Percentiles rank a stretch among this genome's conserved stretches.
These are phyloP conservation scores for Chondrostereum purpureum DNA, from an alignment of 1,284 basidiomycete genomes.

Conservation along the genomic window DNA sequence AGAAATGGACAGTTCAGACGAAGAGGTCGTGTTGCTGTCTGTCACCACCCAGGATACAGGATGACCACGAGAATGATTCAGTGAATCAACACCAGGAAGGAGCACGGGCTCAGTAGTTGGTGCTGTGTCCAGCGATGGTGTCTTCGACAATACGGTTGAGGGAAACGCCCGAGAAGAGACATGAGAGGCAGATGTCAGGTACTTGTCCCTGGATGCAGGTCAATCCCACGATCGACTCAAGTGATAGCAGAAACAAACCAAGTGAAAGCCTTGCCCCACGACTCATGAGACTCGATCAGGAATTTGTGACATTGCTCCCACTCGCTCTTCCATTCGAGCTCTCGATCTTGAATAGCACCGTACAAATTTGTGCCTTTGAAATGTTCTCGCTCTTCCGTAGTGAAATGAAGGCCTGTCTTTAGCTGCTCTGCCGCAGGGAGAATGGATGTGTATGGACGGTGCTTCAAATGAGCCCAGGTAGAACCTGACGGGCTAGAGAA, in stretches of 20 bases:
- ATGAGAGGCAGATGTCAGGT: conserved; percentile 66
- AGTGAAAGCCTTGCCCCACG: conserved; percentile 49
- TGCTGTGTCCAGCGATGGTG: conserved; percentile 45
- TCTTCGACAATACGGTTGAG: conserved; percentile 60
- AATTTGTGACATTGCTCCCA: conserved; percentile 44
- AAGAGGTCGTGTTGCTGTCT: conserved; percentile 21
- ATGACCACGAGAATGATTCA: conserved; percentile 73
- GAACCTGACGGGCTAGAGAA: conserved; percentile 16
- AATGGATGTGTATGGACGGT: conserved; percentile 59
- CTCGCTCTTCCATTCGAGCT: conserved; percentile 52
- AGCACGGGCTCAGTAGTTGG: conserved; percentile 67
- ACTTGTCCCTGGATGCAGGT: conserved; percentile 53
- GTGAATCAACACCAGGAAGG: conserved; percentile 76
- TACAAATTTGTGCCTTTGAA: conserved; percentile 75
- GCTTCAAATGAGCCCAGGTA: conserved; percentile 18
- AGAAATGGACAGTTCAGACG: conserved; percentile 19
- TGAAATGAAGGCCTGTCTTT: conserved; percentile 75
- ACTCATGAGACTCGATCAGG: conserved; percentile 28
- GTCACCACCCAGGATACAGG: conserved; percentile 76
- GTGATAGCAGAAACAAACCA: conserved; percentile 40
- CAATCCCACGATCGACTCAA: neutral
- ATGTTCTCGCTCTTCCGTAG: conserved; percentile 49
- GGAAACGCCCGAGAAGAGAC: conserved; percentile 86
- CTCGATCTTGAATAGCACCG: conserved; percentile 63
- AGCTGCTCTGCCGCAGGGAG: conserved; percentile 56